phyloP scores from a whole-genome alignment of 1,284 basidiomycete species.

The Irpex rosettiformis region DNA sequence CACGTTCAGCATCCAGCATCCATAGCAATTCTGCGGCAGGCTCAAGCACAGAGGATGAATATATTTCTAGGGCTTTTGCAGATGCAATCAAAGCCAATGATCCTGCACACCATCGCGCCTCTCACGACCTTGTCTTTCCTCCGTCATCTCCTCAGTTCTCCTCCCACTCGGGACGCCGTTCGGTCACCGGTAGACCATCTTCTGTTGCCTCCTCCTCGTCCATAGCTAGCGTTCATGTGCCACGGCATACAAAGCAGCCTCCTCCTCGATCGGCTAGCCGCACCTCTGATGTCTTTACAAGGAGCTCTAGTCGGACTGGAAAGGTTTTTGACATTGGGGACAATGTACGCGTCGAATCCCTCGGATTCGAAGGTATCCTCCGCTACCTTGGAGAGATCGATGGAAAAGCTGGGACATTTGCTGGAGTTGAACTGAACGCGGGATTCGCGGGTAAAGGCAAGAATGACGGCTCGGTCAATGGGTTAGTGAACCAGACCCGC shows the following conservation, averaged over 20 bases:
- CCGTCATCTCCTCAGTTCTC: constrained; percentile 25
- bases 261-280: constrained; percentile 55
- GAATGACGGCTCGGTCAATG: constrained; percentile 88
- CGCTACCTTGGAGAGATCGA: constrained; percentile 81
- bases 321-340: constrained; percentile 70
- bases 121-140: constrained; percentile 35
- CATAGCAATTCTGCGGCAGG: constrained; percentile 23
- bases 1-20: constrained; percentile 59
- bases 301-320: constrained; percentile 41
- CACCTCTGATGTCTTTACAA: constrained; percentile 52
- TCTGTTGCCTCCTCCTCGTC: constrained; percentile 36
- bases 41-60: constrained; percentile 42
- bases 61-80: constrained; percentile 61
- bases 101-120: constrained; percentile 60
- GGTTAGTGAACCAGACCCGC: constrained; percentile 50
- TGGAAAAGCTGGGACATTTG: constrained; percentile 85
- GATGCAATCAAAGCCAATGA: constrained; percentile 78
- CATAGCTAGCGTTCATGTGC: constrained; percentile 42
- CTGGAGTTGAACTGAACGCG: constrained; percentile 85
- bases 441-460: constrained; percentile 92
- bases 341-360: constrained; percentile 78
- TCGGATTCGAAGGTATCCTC: constrained; percentile 82
- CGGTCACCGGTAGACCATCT: constrained; percentile 33
- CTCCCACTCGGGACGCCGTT: constrained; percentile 36
- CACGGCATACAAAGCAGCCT: constrained; percentile 53